Evolutionary conservation across 441 rosid species (phyloP).

Genomic region (Pelargonium myrrhifolium): DNA sequence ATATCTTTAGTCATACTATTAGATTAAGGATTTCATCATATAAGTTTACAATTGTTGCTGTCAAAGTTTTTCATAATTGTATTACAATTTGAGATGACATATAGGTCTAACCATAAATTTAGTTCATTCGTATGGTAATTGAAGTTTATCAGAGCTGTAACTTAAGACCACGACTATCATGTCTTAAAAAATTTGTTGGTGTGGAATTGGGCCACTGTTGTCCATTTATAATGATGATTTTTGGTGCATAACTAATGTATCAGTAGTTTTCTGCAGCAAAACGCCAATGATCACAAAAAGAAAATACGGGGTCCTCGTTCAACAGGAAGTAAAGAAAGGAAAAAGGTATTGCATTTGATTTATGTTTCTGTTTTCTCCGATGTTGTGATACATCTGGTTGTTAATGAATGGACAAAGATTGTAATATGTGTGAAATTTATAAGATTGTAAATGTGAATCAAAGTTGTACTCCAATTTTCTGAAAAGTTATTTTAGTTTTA

Average conservation of each 20-base stretch:
- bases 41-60: not conserved
- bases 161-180: not conserved
- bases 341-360: conserved; percentile 39
- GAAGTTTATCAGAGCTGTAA: conserved; percentile 1
- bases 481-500: no score
- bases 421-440: no score
- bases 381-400: conserved; percentile 9
- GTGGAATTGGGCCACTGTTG: conserved; percentile 1
- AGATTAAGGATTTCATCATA: not conserved
- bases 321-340: conserved; percentile 50
- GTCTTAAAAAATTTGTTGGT: not conserved
- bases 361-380: conserved; percentile 1
- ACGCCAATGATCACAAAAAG: conserved; percentile 29
- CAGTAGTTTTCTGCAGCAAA: conserved; percentile 28
- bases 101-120: not conserved
- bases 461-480: not conserved
- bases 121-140: conserved; percentile 1
- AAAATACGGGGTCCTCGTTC: conserved; percentile 43
- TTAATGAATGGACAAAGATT: not conserved
- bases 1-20: not conserved
- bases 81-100: not conserved
- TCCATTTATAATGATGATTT: not conserved
- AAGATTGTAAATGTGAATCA: not conserved
- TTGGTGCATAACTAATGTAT: conserved; percentile 7
- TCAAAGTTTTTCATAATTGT: not conserved